phyloP scores from a whole-genome alignment of 1,284 basidiomycete genomes.

The Ustilago esculenta region DNA sequence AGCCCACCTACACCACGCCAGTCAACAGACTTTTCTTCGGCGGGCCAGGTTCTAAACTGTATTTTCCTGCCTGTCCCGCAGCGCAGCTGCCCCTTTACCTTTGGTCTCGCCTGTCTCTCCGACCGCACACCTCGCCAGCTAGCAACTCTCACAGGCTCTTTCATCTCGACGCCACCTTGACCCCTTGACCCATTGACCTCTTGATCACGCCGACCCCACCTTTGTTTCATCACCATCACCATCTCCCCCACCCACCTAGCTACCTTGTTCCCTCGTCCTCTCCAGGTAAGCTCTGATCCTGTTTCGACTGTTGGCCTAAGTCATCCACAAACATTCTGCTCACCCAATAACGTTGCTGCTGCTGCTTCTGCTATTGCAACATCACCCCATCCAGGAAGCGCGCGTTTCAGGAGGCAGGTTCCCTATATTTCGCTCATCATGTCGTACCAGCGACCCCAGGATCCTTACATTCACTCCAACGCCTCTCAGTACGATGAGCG shows the following conservation, averaged over 20 bases:
- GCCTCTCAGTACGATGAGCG: conserved; percentile 62
- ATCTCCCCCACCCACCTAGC: conserved; percentile 4
- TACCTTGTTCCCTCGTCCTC: conserved; percentile 13
- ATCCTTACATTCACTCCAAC: conserved; percentile 61
- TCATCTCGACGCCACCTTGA: neutral
- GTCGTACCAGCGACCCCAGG: conserved; percentile 58
- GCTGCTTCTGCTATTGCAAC: too few relatives aligned
- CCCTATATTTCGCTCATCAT: conserved; percentile 36
- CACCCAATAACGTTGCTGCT: too few relatives aligned
- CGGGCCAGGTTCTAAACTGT: too few relatives aligned
- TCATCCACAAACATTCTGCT: neutral
- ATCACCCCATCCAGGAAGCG: conserved; percentile 6
- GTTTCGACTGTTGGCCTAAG: too few relatives aligned
- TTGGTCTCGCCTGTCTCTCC: too few relatives aligned
- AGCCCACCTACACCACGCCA: too few relatives aligned
- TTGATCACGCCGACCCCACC: neutral
- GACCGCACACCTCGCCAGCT: too few relatives aligned
- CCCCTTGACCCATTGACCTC: neutral
- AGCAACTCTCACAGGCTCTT: conserved; percentile 5
- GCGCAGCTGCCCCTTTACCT: too few relatives aligned
- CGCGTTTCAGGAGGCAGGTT: conserved; percentile 17
- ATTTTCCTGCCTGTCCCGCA: too few relatives aligned
- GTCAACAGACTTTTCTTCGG: too few relatives aligned
- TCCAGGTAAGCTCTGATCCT: conserved; percentile 8
- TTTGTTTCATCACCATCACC: conserved; percentile 3